Evolutionary conservation across 192 early-diverging fungal genomes (phyloP), one percentile per base, ranked within the genome.

Genomic region (Nowakowskiella sp.): DNA sequence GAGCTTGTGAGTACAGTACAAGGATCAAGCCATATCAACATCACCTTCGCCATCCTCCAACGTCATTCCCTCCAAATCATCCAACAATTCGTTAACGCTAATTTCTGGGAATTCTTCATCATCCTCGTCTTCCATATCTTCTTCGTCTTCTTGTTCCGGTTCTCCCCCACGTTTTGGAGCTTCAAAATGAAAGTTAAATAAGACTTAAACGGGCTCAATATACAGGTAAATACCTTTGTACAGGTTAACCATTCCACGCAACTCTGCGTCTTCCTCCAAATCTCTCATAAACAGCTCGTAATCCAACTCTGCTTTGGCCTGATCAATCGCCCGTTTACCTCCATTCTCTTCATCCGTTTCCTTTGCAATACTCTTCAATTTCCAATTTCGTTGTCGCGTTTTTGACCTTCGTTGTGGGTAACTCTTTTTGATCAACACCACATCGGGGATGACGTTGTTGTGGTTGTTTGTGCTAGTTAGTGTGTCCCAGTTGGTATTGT

Each of bases 201-300:
- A 39, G 27, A 44, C 48, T 48, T 6, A 34, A 22, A 27, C 42
- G 26, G 9, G 47, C 51, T 10, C 65, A 31, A 39, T 57, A 60
- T 67, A 22, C 5, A 42, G 8, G 16, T 47, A 55, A 13, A 66
- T 57, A 58, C 58, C 63, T 73, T 92, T 94, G 80, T 91, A 99
- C 39, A 99, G 77, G 57, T 99, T 94, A 57, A 99, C 72, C 60
- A 88, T 89, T 57, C 87, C 84, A 48, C 95, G 78, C 51, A 97
- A 79, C 72, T 99, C 95, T 24, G 90, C 77, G 75, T 99, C 95
- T 71, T 99, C 95, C 71, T 99, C 95, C 44, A 99, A 73, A 72
- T 99, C 95, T 58, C 91, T 84, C 84, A 96, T 71, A 76, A 99
- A 99, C 58, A 87, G 61, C 66, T 99, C 95, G 62, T 86, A 89